A percentile compares a stretch with the other conserved stretches of the same genome.
Evolutionary conservation across 139 green algal genomes (phyloP).

Genomic region (Micractinium sp.): DNA sequence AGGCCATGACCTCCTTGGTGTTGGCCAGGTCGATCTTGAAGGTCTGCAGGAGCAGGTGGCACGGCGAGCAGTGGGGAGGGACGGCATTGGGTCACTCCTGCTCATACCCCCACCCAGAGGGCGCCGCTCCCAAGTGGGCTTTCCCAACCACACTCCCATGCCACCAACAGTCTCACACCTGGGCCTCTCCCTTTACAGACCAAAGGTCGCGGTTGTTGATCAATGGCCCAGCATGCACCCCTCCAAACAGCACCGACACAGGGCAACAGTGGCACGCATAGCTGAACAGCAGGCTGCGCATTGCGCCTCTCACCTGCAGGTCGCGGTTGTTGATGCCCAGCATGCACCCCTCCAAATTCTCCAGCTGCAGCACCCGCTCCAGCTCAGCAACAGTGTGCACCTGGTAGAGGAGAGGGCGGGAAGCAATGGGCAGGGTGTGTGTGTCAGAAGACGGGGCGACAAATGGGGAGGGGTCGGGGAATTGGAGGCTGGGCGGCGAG

Average conservation of each 20-base stretch:
- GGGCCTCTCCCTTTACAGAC: too few relatives aligned
- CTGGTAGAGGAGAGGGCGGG: slow-evolving; percentile 27
- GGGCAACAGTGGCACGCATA: too few relatives aligned
- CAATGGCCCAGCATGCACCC: not conserved
- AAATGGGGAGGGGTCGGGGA: too few relatives aligned
- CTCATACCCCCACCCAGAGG: too few relatives aligned
- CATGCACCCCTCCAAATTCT: slow-evolving; percentile 80
- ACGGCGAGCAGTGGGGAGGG: too few relatives aligned
- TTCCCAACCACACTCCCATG: too few relatives aligned
- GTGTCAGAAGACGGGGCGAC: not conserved
- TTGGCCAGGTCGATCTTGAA: slow-evolving; percentile 95
- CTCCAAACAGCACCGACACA: not conserved
- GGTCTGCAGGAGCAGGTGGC: slow-evolving; percentile 53
- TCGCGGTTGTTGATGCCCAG: slow-evolving; percentile 99
- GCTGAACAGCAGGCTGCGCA: too few relatives aligned
- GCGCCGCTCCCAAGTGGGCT: too few relatives aligned
- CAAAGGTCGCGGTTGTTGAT: not conserved
- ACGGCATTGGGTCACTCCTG: too few relatives aligned
- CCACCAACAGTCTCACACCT: too few relatives aligned
- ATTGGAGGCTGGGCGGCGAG: not conserved
- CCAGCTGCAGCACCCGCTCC: slow-evolving; percentile 87
- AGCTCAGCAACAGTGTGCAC: slow-evolving; percentile 93
- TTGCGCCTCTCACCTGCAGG: slow-evolving; percentile 55
- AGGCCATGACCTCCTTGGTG: slow-evolving; percentile 88
- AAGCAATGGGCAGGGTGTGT: not conserved